Evolutionary conservation across 805 yeast species (phyloP), one percentile per base, ranked within the genome.

Genomic region (Pichia deserticola): DNA sequence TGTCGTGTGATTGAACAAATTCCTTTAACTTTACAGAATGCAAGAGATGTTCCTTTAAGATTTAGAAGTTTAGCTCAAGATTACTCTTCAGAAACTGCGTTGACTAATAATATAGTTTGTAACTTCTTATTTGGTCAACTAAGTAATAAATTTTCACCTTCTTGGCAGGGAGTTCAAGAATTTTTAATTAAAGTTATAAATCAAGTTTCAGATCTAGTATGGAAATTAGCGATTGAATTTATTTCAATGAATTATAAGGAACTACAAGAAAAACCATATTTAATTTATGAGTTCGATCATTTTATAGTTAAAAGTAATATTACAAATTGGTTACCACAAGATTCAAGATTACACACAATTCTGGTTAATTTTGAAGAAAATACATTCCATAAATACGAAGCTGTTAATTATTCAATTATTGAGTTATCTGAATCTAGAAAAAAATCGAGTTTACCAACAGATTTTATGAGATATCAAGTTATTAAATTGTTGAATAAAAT

Each of bases 131-230:
- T 85, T 56, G 98, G 98, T 35, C 73, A 86, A 52, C 66, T 90
- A 40, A 73, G 88, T 5, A 81, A 82, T 35, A 77, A 79, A 51
- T 89, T 92, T 57, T 85, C 88, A 49, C 98, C 98, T 0, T 75
- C 85, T 12, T 89, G 96, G 96, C 76, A 78, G 20, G 89, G 85
- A 5, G 85, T 86, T 2, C 68, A 74, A 48, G 92, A 84, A 52
- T 74, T 77, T 5, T 60, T 87, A 5, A 78, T 82, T 1, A 59
- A 64, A 4, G 64, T 84, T 9, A 65, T 72, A 12, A 68, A 62
- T 15, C 73, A 72, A 54, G 61, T 69, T 45, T 70, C 74, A 15
- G 66, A 64, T 0, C 44, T 69, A 11, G 68, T 86, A 0, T 89
- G 96, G 95, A 61, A 71, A 0, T 59, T 78, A 20, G 67, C 81